A percentile compares a stretch with the other conserved stretches of the same genome.
phyloP scores from a whole-genome alignment of 1,139 yeast species.

The Yamadazyma oceani region DNA sequence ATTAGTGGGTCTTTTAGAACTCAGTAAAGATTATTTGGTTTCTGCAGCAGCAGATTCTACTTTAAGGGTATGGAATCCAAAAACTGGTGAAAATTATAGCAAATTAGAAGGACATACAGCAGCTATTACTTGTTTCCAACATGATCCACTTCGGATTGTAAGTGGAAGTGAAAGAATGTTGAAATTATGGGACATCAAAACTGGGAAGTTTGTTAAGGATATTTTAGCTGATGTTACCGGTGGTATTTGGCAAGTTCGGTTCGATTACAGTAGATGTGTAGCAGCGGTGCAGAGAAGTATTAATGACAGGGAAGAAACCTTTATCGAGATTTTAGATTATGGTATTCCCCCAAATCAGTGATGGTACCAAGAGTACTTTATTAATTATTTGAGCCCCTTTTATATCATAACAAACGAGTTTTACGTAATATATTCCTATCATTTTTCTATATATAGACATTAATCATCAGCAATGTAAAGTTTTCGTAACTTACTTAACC shows the following conservation, averaged over 20 bases:
- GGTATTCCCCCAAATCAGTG: conserved; percentile 48
- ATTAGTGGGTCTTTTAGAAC: conserved; percentile 80
- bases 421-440: background rate
- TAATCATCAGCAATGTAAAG: conserved; percentile 29
- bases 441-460: conserved; percentile 1
- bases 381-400: background rate
- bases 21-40: conserved; percentile 77
- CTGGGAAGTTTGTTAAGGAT: conserved; percentile 76
- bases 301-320: conserved; percentile 50
- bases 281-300: conserved; percentile 80
- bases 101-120: conserved; percentile 82
- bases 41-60: conserved; percentile 97
- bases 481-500: conserved; percentile 35
- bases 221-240: conserved; percentile 73
- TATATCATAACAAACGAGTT: background rate
- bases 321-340: conserved; percentile 83
- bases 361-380: too few relatives aligned
- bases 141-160: conserved; percentile 79
- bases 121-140: conserved; percentile 92
- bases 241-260: conserved; percentile 92
- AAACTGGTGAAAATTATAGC: conserved; percentile 64
- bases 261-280: conserved; percentile 80
- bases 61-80: conserved; percentile 89
- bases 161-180: conserved; percentile 87
- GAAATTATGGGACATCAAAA: conserved; percentile 79